These are phyloP conservation scores for Coprinopsis cinerea DNA, from an alignment of 768 basidiomycete genomes.

Conservation along the genomic window DNA sequence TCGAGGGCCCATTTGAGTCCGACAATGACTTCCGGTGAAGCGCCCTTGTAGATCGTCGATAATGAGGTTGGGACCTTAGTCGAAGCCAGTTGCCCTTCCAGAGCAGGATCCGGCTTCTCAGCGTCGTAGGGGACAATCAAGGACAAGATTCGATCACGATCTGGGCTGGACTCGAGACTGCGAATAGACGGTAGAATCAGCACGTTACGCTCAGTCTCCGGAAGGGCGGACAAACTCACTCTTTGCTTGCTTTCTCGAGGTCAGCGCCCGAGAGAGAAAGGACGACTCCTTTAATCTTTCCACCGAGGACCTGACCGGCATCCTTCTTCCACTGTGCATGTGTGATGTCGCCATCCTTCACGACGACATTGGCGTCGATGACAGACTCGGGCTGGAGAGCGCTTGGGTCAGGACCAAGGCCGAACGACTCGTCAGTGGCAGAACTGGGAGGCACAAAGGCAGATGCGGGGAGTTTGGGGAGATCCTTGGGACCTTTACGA, in stretches of 20 bases:
- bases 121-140: constrained; percentile 58
- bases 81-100: constrained; percentile 33
- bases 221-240: too few relatives aligned
- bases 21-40: constrained; percentile 43
- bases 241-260: constrained; percentile 35
- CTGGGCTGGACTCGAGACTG: constrained; percentile 7
- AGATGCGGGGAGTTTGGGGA: constrained; percentile 68
- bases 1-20: constrained; percentile 64
- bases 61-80: constrained; percentile 44
- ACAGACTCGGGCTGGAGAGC: constrained; percentile 56
- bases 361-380: constrained; percentile 63
- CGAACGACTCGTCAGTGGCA: constrained; percentile 61
- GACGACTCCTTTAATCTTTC: constrained; percentile 51
- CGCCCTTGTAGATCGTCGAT: constrained; percentile 47
- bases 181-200: neutral
- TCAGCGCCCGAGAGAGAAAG: constrained; percentile 42
- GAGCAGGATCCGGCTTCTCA: constrained; percentile 36
- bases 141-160: constrained; percentile 36
- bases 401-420: constrained; percentile 62
- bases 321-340: constrained; percentile 49
- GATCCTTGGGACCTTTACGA: constrained; percentile 58
- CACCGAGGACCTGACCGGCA: constrained; percentile 38
- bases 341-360: constrained; percentile 32
- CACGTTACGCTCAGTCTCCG: too few relatives aligned
- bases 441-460: constrained; percentile 71